phyloP scores from a whole-genome alignment of 2,329 filamentous ascomycete species.

The Phoma sp. region DNA sequence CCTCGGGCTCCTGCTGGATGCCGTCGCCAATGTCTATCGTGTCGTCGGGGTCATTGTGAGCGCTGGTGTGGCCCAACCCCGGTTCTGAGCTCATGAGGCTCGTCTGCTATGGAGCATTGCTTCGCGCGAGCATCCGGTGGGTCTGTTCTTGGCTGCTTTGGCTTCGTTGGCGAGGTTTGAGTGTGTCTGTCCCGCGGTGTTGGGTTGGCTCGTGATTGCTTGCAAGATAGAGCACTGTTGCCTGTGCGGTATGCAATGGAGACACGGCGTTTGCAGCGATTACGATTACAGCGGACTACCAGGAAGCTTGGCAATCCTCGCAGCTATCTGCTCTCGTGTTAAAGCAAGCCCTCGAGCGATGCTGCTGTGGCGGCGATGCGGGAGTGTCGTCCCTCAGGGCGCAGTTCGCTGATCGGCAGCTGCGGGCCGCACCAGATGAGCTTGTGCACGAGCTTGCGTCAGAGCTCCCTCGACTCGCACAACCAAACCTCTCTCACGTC shows the following conservation, averaged over 20 bases:
- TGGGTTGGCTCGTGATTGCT: neutral
- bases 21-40: slow-evolving; percentile 53
- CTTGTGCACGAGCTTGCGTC: slow-evolving; percentile 10
- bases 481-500: neutral
- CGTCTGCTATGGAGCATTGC: slow-evolving; percentile 59
- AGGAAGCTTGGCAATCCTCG: neutral
- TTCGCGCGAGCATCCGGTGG: slow-evolving; percentile 40
- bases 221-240: neutral
- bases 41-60: slow-evolving; percentile 56
- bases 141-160: neutral
- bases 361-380: slow-evolving; percentile 14
- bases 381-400: slow-evolving; percentile 8
- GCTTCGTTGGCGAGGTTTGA: neutral
- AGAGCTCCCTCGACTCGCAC: neutral
- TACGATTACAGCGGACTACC: neutral
- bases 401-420: slow-evolving; percentile 19
- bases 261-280: neutral
- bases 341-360: slow-evolving; percentile 2
- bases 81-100: slow-evolving; percentile 73
- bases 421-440: slow-evolving; percentile 17
- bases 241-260: neutral
- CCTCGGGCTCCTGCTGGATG: slow-evolving; percentile 61
- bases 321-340: neutral
- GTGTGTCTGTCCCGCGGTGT: neutral
- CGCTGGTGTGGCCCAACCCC: slow-evolving; percentile 67